These are phyloP conservation scores for Tulasnella sp. DNA, from an alignment of 768 basidiomycete species.

Conservation along the genomic window DNA sequence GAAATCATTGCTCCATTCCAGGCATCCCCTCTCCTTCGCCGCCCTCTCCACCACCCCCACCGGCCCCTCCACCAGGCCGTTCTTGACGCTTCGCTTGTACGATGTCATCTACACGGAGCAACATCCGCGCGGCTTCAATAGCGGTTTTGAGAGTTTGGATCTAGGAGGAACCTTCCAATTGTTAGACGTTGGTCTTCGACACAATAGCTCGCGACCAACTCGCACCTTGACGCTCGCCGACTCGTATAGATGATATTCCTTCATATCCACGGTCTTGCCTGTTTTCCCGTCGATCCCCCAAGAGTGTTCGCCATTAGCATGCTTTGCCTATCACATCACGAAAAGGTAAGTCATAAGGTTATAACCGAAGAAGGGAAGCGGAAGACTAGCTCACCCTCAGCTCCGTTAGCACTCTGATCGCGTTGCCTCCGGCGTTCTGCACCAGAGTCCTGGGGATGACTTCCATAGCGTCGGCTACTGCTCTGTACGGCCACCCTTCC, in stretches of 20 bases:
- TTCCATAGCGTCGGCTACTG: constrained; percentile 93
- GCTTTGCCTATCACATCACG: constrained; percentile 62
- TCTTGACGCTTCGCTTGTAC: constrained; percentile 81
- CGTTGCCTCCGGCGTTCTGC: constrained; percentile 93
- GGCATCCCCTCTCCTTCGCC: background rate
- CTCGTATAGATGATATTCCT: constrained; percentile 84
- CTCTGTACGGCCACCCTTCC: constrained; percentile 82
- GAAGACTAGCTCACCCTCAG: constrained; percentile 81
- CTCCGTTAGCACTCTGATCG: constrained; percentile 85
- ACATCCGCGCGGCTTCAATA: constrained; percentile 87
- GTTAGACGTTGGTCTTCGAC: background rate
- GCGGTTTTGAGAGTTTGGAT: constrained; percentile 96
- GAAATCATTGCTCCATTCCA: constrained; percentile 2
- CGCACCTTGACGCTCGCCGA: constrained; percentile 86
- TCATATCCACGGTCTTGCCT: constrained; percentile 95
- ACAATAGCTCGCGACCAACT: background rate
- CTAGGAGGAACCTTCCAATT: constrained; percentile 30
- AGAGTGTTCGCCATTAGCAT: constrained; percentile 78
- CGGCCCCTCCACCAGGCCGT: constrained; percentile 29
- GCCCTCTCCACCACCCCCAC: background rate
- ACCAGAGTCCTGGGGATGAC: constrained; percentile 91
- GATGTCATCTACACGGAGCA: constrained; percentile 88
- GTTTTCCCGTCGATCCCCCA: constrained; percentile 96
- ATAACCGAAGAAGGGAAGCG: constrained; percentile 7
- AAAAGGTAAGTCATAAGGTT: background rate